phyloP scores from a whole-genome alignment of 257 asterid species.

The Gentiana straminea region DNA sequence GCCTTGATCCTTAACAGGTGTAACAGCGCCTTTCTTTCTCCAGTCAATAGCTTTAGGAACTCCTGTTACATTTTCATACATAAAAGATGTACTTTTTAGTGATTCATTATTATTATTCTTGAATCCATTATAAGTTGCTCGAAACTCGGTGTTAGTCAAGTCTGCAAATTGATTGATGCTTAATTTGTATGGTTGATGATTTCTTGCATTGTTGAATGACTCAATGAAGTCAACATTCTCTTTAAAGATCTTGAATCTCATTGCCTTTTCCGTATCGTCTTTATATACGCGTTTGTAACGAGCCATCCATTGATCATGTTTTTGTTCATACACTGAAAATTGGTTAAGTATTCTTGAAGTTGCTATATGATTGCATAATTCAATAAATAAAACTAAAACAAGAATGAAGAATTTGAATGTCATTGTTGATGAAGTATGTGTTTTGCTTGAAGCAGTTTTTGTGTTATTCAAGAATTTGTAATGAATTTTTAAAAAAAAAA shows the following conservation, averaged over 20 bases:
- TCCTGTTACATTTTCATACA: neutral
- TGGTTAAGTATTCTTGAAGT: neutral
- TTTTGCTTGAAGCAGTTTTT: neutral
- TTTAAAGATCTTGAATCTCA: conserved; percentile 1
- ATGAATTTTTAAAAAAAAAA: neutral
- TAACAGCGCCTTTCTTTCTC: conserved; percentile 5
- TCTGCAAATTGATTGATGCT: conserved; percentile 3
- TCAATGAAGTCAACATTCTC: conserved; percentile 8
- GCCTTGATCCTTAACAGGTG: conserved; percentile 3
- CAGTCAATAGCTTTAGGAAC: neutral
- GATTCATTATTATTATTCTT: too few relatives aligned
- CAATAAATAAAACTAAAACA: neutral
- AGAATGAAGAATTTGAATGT: neutral
- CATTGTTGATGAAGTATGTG: neutral
- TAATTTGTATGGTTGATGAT: conserved; percentile 4
- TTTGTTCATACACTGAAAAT: neutral
- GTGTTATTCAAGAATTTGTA: neutral
- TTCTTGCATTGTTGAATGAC: conserved; percentile 3
- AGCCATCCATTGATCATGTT: conserved; percentile 5
- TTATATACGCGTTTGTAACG: neutral
- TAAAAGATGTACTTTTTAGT: neutral
- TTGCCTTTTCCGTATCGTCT: neutral
- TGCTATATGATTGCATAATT: neutral
- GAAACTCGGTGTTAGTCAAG: conserved; percentile 4
- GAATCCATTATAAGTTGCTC: neutral